Conservation (phyloP, 768 basidiomycete genomes). For the Favolaschia claudopus region DNA sequence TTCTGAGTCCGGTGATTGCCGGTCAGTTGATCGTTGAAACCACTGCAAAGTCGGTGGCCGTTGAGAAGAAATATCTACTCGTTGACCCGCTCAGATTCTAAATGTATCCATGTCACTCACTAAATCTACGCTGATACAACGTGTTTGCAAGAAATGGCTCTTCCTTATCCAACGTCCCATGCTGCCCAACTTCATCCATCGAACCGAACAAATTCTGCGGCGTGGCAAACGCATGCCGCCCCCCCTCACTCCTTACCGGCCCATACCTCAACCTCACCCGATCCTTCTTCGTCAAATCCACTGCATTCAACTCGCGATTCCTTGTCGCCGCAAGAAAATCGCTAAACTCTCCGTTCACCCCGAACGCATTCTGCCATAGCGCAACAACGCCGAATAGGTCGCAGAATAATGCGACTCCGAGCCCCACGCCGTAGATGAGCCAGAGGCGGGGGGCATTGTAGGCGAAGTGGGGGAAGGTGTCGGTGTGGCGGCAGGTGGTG, state of each 20-base stretch:
- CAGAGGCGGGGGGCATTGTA: constrained; percentile 3
- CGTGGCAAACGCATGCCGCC: constrained; percentile 2
- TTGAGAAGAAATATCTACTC: too few species aligned
- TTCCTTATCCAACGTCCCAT: too few species aligned
- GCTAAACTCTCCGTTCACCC: background rate
- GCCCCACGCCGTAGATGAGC: constrained; percentile 11
- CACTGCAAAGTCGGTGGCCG: too few species aligned
- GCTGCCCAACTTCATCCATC: too few species aligned
- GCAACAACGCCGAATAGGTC: constrained; percentile 4
- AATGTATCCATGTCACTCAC: too few species aligned
- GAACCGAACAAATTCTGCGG: background rate
- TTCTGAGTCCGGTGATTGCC: too few species aligned
- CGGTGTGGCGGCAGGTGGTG: background rate
- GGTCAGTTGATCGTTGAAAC: too few species aligned
- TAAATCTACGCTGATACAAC: too few species aligned
- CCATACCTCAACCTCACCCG: background rate
- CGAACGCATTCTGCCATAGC: background rate
- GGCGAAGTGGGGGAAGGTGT: background rate
- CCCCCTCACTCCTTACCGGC: background rate
- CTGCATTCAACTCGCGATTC: background rate
- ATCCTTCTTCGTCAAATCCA: background rate
- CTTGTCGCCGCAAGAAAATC: constrained; percentile 11
- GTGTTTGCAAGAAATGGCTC: too few species aligned
- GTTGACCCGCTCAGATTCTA: too few species aligned
- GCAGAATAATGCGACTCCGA: constrained; percentile 2